Evolutionary conservation across 768 basidiomycete genomes (phyloP).

Genomic region (Nidularia sp.): DNA sequence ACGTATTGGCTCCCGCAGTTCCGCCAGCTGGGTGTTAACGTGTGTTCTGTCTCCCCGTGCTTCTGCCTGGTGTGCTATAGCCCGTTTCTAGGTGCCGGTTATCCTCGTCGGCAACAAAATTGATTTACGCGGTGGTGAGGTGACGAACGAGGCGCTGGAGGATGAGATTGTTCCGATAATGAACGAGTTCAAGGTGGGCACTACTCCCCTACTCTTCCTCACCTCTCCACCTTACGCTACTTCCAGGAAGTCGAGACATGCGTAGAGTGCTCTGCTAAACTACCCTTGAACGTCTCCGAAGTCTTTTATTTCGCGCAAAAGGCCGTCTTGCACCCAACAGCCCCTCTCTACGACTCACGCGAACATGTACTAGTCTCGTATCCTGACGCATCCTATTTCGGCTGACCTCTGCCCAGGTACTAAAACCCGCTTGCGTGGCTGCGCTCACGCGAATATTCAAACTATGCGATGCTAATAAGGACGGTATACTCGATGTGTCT

Average conservation of each 20-base stretch:
- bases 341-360: conserved; percentile 93
- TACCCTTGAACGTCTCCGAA: conserved; percentile 89
- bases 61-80: not conserved
- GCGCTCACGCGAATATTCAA: conserved; percentile 95
- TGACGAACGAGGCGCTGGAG: conserved; percentile 91
- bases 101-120: conserved; percentile 99
- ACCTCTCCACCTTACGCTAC: conserved; percentile 5
- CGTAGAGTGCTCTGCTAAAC: conserved; percentile 92
- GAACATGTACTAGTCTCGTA: conserved; percentile 66
- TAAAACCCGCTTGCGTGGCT: conserved; percentile 88
- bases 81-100: conserved; percentile 72
- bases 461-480: conserved; percentile 92
- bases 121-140: conserved; percentile 87
- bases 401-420: conserved; percentile 44
- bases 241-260: conserved; percentile 95
- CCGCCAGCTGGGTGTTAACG: conserved; percentile 93
- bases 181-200: conserved; percentile 92
- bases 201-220: conserved; percentile 1
- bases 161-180: conserved; percentile 96
- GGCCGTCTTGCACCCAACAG: conserved; percentile 94
- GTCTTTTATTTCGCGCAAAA: conserved; percentile 99
- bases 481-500: conserved; percentile 82
- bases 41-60: conserved; percentile 25
- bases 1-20: conserved; percentile 97
- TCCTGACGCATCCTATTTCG: conserved; percentile 3